Evolutionary conservation across 169 alveolate genomes (phyloP), one percentile per base, ranked within the genome.

Genomic region (Eimeria sp.): DNA sequence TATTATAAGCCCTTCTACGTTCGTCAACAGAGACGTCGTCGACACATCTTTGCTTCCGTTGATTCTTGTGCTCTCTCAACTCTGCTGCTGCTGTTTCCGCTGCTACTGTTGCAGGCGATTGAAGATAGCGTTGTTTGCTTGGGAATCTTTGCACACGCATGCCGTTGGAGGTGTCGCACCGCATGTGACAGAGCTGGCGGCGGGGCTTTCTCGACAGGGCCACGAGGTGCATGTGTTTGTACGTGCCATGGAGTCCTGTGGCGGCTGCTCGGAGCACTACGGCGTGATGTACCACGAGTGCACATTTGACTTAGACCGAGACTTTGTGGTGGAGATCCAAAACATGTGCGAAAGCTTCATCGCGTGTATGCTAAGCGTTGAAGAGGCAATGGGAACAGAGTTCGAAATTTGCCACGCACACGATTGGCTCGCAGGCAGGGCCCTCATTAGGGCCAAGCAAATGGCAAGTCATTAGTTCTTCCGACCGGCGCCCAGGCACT

Each of bases 371-470:
- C 97, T 89, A 54, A 76, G 95, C 63, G 95, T 94, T 95, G 98
- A 97, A 63, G 93, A 57, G 70, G 20, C 76, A 34, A 61, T 70
- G 51, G 95, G 88, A n/a, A 61, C 95, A 70, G 80, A 92, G 89
- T 97, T 97, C 91, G 96, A 97, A 78, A 95, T 97, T 93, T 95
- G 97, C 94, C 98, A 97, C 87, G 97, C 98, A 76, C 98, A 97
- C 86, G 98, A 97, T 94, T 97, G 98, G 98, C 96, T 97, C 40
- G 97, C 98, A 9, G 98, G 97, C 14, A 96, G 96, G 49, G 98
- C 97, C 47, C 89, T 97, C 78, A 95, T 92, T 54, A 88, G 92
- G 65, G 95, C 96, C 54, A 88, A 95, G 78, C 90, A 65, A 67
- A 92, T 95, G 92, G 96, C 83, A 76, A 92, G 95, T 80, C 78